Evolutionary conservation across 352 stramenopile genomes (phyloP).

Genomic region (Pythium monospermum): DNA sequence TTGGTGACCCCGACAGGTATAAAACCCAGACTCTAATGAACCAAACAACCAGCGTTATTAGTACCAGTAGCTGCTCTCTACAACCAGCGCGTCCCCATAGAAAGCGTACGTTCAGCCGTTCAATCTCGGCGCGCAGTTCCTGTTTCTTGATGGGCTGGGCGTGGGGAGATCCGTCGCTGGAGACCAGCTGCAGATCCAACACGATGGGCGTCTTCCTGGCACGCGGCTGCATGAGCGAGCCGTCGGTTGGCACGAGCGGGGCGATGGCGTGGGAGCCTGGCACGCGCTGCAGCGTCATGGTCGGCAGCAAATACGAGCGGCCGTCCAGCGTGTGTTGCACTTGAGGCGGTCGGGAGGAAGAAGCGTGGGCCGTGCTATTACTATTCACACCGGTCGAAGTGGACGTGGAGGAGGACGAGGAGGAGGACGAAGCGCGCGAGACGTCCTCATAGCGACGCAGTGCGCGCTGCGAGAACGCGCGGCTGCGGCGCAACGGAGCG

Average conservation of each 20-base stretch:
- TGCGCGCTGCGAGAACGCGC: conserved; percentile 61
- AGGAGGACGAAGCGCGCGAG: conserved; percentile 23
- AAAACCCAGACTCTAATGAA: conserved; percentile 28
- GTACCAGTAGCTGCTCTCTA: no score
- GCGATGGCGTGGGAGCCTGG: conserved; percentile 14
- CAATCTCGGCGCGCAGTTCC: conserved; percentile 60
- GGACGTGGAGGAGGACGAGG: conserved; percentile 22
- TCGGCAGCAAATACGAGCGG: conserved; percentile 69
- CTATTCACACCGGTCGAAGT: neutral
- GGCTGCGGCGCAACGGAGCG: conserved; percentile 20
- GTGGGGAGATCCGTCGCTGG: conserved; percentile 69
- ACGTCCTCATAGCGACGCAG: conserved; percentile 39
- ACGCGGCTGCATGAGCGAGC: conserved; percentile 36
- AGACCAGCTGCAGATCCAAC: conserved; percentile 67
- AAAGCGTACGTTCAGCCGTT: conserved; percentile 44
- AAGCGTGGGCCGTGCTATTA: neutral
- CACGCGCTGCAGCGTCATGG: conserved; percentile 45
- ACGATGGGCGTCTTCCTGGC: conserved; percentile 56
- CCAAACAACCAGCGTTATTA: neutral
- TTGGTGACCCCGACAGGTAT: conserved; percentile 77
- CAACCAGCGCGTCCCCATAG: neutral
- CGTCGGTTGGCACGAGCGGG: conserved; percentile 19
- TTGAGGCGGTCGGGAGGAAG: conserved; percentile 12
- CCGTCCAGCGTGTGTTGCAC: conserved; percentile 48
- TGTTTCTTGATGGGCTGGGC: conserved; percentile 75